Evolutionary conservation across 768 basidiomycete species (phyloP), one percentile per base, ranked within the genome.

Genomic region (Tricholoma furcatifolium): DNA sequence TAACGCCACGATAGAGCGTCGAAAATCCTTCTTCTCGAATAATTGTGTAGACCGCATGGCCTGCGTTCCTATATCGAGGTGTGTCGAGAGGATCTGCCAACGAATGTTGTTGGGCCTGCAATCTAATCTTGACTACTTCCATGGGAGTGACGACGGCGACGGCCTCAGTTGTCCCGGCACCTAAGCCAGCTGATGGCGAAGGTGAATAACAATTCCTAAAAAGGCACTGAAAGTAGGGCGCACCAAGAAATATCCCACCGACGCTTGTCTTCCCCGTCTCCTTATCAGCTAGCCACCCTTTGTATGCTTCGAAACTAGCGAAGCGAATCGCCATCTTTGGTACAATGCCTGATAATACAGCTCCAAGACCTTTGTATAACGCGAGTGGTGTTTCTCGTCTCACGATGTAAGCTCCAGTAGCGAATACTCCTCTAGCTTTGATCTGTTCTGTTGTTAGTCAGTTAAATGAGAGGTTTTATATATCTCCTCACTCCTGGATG

Each of bases 281-380:
- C 55, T 79, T 77, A 61, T 92, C 83, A 2, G 88, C 84, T 39
- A 98, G 70, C 80, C 81, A 85, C 0, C 75, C 80, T 69, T 96
- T 94, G 80, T 99, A 99, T 41, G 85, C 78, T 74, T 99, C 97
- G 67, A 99, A 99, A 68, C 91, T 93, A 9, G 96, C 95, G 68
- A 98, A 99, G 32, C 97, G 89, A 65, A 94, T 98, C 43, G 93
- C 93, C 97, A 99, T 99, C 75, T 99, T 99, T 1, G 97, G 97
- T 7, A 98, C 93, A 68, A 99, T 99, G 10, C 97, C 97, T 10
- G 91, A 87, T 42, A 96, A 75, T 39, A 99, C 97, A 8, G 97
- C 97, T 18, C 97, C 97, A 34, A 99, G 83, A 57, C 95, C 97
- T 68, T 99, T 99, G 82, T 98, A 99, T 35, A 99, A 73, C 2